Evolutionary conservation across 768 basidiomycete species (phyloP).

Genomic region (Aureoboletus auriporus): DNA sequence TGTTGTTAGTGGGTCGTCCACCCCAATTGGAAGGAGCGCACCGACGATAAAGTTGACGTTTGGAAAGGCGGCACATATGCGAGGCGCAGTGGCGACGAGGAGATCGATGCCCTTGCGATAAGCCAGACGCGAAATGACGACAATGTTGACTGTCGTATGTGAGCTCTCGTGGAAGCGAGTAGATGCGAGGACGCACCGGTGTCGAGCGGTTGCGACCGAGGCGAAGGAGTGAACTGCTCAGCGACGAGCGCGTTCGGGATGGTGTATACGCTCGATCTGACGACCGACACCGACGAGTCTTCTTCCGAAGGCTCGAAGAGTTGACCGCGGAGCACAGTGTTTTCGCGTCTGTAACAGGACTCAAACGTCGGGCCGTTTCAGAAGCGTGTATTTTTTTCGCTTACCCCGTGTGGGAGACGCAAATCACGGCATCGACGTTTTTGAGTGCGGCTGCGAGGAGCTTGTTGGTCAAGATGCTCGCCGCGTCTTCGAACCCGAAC

Average conservation of each 20-base stretch:
- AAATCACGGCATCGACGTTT: constrained; percentile 92
- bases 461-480: constrained; percentile 96
- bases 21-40: constrained; percentile 18
- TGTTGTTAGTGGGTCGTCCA: neutral
- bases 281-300: constrained; percentile 40
- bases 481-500: constrained; percentile 96
- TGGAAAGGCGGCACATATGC: constrained; percentile 81
- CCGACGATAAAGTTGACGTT: constrained; percentile 89
- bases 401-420: constrained; percentile 95
- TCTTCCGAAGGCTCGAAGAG: constrained; percentile 53
- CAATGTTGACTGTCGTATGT: constrained; percentile 68
- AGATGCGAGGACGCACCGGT: constrained; percentile 45
- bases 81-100: constrained; percentile 86
- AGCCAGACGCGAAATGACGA: constrained; percentile 84
- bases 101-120: constrained; percentile 98
- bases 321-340: constrained; percentile 85
- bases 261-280: constrained; percentile 71
- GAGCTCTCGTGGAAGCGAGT: neutral
- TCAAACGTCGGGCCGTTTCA: too few species aligned
- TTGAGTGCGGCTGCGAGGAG: constrained; percentile 80
- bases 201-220: constrained; percentile 40
- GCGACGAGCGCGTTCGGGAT: constrained; percentile 92
- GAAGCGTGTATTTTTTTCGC: constrained; percentile 13
- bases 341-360: constrained; percentile 72
- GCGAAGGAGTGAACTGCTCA: constrained; percentile 75